phyloP scores from a whole-genome alignment of 1,139 yeast species.

The Pichia sp. region DNA sequence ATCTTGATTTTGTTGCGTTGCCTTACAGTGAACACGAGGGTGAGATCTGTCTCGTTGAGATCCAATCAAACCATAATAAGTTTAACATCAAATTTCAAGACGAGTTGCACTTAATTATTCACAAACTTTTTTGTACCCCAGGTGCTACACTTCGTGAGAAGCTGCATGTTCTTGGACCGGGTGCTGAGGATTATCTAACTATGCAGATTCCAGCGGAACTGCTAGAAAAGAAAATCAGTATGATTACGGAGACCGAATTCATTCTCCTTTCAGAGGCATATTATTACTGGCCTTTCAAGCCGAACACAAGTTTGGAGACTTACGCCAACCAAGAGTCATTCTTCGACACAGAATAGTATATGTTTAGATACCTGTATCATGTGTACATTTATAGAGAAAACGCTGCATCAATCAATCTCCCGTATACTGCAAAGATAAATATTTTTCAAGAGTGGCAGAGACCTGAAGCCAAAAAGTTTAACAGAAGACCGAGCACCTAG shows the following conservation, averaged over 20 bases:
- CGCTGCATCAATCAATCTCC: no score
- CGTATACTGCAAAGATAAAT: no score
- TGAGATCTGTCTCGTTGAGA: conserved; percentile 42
- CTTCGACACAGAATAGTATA: conserved; percentile 4
- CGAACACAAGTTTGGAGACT: conserved; percentile 38
- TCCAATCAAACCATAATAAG: conserved; percentile 39
- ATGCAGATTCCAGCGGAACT: conserved; percentile 34
- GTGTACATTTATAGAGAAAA: no score
- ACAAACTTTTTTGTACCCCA: conserved; percentile 52
- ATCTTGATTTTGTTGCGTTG: conserved; percentile 14
- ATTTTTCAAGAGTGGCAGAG: no score
- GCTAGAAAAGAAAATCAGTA: conserved; percentile 37
- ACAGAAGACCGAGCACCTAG: no score
- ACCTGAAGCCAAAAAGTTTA: no score
- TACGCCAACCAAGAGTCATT: conserved; percentile 29
- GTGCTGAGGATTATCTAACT: conserved; percentile 62
- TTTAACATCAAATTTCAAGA: conserved; percentile 29
- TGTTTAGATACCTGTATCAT: no score
- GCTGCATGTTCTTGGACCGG: conserved; percentile 64
- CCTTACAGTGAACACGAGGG: conserved; percentile 15
- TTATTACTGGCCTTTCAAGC: conserved; percentile 83
- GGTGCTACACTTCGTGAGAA: conserved; percentile 42
- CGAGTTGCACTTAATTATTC: conserved; percentile 60
- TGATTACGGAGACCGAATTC: conserved; percentile 50
- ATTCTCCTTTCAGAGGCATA: conserved; percentile 43